A percentile compares a stretch with the other conserved stretches of the same genome.
phyloP scores from a whole-genome alignment of 257 asterid genomes.

The Orobanche coerulescens region DNA sequence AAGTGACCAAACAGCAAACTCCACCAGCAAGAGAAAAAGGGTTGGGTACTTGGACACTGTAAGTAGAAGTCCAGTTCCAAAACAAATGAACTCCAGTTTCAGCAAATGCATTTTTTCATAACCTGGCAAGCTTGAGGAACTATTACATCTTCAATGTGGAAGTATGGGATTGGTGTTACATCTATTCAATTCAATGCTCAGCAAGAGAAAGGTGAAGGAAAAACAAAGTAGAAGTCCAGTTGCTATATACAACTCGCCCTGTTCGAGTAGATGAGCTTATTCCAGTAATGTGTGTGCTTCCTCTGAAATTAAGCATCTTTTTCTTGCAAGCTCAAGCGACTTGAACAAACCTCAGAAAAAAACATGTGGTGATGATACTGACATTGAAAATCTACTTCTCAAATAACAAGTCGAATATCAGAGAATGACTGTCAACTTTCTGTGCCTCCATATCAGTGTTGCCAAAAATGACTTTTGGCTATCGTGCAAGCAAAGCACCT shows the following conservation, averaged over 20 bases:
- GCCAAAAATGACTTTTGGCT: neutral
- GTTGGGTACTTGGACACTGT: neutral
- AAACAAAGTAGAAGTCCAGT: no score
- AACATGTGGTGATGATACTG: neutral
- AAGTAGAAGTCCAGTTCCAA: neutral
- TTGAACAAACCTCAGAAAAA: neutral
- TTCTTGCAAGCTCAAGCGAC: constrained; percentile 14
- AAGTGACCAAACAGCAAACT: neutral
- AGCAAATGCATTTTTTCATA: neutral
- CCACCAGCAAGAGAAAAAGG: neutral
- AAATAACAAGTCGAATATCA: neutral
- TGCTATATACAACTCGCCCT: no score
- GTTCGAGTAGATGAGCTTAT: no score
- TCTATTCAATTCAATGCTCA: no score
- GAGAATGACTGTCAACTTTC: neutral
- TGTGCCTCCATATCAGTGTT: neutral
- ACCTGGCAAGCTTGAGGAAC: neutral
- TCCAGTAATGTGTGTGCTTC: no score
- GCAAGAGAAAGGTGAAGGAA: no score
- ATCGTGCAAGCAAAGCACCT: neutral
- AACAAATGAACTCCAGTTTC: neutral
- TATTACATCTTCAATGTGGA: neutral
- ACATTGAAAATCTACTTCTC: neutral
- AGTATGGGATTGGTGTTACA: neutral
- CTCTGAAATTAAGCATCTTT: neutral